Conservation (phyloP, 441 rosid genomes). For the Iberis amara region DNA sequence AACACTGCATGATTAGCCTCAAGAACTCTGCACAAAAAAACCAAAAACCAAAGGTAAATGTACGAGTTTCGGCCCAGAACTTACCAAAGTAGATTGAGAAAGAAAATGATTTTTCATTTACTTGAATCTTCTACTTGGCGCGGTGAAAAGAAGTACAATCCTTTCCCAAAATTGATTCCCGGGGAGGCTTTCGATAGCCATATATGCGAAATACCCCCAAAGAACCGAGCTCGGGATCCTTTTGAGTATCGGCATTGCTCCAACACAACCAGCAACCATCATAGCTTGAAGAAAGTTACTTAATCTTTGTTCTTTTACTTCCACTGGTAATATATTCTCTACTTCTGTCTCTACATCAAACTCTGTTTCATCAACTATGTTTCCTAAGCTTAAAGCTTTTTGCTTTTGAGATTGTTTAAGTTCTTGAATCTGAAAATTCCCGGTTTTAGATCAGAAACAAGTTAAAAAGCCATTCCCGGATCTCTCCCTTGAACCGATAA, state of each 20-base stretch:
- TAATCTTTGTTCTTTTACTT: constrained; percentile 62
- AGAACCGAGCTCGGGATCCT: constrained; percentile 60
- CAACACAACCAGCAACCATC: constrained; percentile 58
- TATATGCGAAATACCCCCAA: constrained; percentile 69
- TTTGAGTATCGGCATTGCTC: constrained; percentile 60
- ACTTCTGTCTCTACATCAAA: constrained; percentile 60
- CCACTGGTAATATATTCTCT: constrained; percentile 54
- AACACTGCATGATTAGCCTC: constrained; percentile 56
- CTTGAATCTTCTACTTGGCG: constrained; percentile 71
- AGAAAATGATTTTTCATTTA: constrained; percentile 14
- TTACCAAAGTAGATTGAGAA: not conserved
- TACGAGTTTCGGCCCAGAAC: no score
- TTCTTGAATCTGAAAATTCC: constrained; percentile 31
- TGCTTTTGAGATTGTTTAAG: constrained; percentile 50
- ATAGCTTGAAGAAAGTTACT: constrained; percentile 63
- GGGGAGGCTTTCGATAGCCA: constrained; percentile 68
- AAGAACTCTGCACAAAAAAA: constrained; percentile 39
- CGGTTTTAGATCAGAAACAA: constrained; percentile 7
- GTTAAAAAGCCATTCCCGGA: no score
- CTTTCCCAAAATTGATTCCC: constrained; percentile 78
- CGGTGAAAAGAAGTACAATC: constrained; percentile 53
- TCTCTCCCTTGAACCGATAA: no score
- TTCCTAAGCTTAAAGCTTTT: constrained; percentile 41
- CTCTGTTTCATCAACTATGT: constrained; percentile 37
- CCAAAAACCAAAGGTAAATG: no score